Evolutionary conservation across 768 basidiomycete species (phyloP), one percentile per base, ranked within the genome.

Genomic region (Pilatotrama ljubarskyi): DNA sequence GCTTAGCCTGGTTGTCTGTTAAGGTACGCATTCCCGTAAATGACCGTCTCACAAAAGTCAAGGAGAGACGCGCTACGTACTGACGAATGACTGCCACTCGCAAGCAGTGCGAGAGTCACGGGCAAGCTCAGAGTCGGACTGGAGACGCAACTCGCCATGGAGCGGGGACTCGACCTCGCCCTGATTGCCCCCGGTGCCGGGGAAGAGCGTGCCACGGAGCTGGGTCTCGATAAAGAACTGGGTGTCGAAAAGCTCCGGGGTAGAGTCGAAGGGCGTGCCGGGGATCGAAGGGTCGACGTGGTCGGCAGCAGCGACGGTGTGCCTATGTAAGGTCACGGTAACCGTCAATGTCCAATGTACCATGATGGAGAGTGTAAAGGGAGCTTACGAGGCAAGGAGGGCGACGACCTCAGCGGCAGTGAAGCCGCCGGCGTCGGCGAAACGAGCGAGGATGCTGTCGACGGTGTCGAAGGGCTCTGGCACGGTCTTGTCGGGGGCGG

Each of bases 221-320:
- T 75, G 75, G 7, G 74, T 74, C 54, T 81, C 78, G 48, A 81
- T 51, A 63, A 65, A 70, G 59, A 71, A 63, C 42, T 67, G 68
- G n/a, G 65, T 65, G 66, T 69, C 69, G 55, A 70, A 69, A 13
- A 57, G 54, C 56, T 50, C 58, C 15, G 67, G 67, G 10, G 70
- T 68, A 6, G 65, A 66, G 51, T 68, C 67, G 53, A 68, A 66
- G 9, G 67, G 67, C 32, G 63, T 58, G 51, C 65, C 65, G 20
- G 57, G 61, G 37, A 63, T 66, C 29, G 63, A 50, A 9, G 62
- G 61, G 43, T 68, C 67, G 49, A 70, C 66, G 42, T 68, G 56
- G 52, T 70, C 63, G 20, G 66, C 65, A 20, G 67, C 68, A 9
- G 70, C 70, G 40, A 72, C 49, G 26, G 66, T 62, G 64, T 71